phyloP scores from a whole-genome alignment of 208 protist species.

The Ichthyophonus hoferi region DNA sequence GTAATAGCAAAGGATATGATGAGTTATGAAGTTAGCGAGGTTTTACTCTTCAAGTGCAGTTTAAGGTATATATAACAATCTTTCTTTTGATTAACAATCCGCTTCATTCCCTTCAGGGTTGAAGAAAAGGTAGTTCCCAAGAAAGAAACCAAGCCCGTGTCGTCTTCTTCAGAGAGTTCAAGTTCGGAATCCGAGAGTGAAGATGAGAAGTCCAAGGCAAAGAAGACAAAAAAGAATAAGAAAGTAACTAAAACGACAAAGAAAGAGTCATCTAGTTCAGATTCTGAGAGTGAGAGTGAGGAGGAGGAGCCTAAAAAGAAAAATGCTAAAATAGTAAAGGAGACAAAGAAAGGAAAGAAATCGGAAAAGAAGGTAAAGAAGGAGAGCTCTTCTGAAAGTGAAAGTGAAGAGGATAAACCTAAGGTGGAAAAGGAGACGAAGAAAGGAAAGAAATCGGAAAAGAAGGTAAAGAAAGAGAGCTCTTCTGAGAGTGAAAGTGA shows the following conservation, averaged over 20 bases:
- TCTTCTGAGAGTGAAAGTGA: background rate
- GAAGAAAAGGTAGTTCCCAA: no score
- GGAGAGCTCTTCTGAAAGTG: background rate
- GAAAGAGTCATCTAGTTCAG: background rate
- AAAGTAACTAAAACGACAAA: background rate
- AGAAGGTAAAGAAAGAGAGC: background rate
- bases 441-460: background rate
- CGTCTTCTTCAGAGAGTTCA: no score
- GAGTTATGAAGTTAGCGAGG: no score
- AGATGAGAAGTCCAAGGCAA: background rate
- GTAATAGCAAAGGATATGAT: no score
- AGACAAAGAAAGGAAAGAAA: background rate
- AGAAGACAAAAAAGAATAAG: background rate
- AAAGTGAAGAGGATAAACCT: background rate
- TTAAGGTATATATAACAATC: no score
- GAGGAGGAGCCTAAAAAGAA: background rate
- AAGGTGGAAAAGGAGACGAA: background rate
- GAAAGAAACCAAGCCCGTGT: no score
- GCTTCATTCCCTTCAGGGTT: no score
- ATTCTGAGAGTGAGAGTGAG: background rate
- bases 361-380: background rate
- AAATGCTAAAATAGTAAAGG: background rate
- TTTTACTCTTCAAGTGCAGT: no score
- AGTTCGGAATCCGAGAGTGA: background rate
- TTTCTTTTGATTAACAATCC: no score